A percentile compares a stretch with the other conserved stretches of the same genome.
These are phyloP conservation scores for Eucalyptus erythrocorys DNA, from an alignment of 345 rosid genomes.

Conservation along the genomic window DNA sequence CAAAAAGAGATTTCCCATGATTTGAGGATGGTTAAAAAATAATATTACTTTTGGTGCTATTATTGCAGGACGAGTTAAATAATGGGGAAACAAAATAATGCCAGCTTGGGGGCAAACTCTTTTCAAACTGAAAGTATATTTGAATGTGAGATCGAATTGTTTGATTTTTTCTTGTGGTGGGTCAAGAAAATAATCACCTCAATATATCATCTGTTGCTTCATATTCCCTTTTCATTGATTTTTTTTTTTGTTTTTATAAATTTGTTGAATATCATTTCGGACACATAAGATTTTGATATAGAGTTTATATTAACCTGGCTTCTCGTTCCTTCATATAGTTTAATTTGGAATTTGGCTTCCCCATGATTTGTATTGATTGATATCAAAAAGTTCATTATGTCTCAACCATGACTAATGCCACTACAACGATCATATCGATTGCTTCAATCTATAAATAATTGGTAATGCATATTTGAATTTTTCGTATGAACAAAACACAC, in stretches of 20 bases:
- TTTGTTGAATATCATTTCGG: neutral
- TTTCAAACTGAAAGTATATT: neutral
- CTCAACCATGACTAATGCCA: accelerated
- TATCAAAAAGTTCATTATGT: neutral
- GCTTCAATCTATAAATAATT: neutral
- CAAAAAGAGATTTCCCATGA: neutral
- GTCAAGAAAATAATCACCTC: neutral
- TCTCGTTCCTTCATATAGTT: accelerated
- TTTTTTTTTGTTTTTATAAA: neutral
- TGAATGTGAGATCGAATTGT: neutral
- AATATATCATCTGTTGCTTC: neutral
- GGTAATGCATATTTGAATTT: neutral
- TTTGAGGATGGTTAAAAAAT: neutral
- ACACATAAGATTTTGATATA: neutral
- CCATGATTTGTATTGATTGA: neutral
- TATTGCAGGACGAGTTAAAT: neutral
- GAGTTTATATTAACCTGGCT: neutral
- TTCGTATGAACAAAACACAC: neutral
- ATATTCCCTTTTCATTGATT: neutral
- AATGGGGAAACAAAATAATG: neutral
- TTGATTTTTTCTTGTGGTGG: neutral
- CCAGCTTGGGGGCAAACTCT: neutral
- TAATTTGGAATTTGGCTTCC: neutral
- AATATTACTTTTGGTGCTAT: neutral
- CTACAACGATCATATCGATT: neutral